These are phyloP conservation scores for Clonostachys sp. DNA, from an alignment of 2,329 filamentous ascomycete genomes.

Conservation along the genomic window DNA sequence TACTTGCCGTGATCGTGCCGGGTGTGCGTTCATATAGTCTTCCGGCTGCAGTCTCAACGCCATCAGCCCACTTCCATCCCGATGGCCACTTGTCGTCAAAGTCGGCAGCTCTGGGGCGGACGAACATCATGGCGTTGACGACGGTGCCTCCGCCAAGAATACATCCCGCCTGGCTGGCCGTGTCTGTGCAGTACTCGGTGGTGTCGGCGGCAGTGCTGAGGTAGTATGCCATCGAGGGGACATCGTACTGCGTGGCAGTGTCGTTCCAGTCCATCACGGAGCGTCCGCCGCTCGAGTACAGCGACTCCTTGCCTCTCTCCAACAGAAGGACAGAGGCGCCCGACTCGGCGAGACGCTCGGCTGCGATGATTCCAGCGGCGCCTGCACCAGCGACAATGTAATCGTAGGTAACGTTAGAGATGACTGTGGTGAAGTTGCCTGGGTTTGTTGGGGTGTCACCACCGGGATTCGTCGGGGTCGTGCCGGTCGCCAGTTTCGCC, in stretches of 20 bases:
- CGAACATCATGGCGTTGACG: constrained; percentile 66
- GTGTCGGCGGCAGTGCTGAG: no score
- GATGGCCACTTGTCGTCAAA: constrained; percentile 60
- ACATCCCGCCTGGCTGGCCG: constrained; percentile 42
- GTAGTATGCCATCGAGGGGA: constrained; percentile 62
- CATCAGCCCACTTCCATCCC: constrained; percentile 57
- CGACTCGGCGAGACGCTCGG: constrained; percentile 48
- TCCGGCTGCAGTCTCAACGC: constrained; percentile 49
- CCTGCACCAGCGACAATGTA: constrained; percentile 16
- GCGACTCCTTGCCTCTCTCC: constrained; percentile 53
- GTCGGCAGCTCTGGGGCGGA: constrained; percentile 60
- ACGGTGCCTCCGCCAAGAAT: constrained; percentile 61
- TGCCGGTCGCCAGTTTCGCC: no score
- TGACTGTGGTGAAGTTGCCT: no score
- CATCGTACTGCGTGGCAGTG: constrained; percentile 63
- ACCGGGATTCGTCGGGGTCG: no score
- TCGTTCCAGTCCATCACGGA: constrained; percentile 57
- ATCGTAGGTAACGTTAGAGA: constrained; percentile 7
- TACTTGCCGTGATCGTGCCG: constrained; percentile 55
- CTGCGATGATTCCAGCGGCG: constrained; percentile 14
- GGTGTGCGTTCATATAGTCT: constrained; percentile 53
- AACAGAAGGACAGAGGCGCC: constrained; percentile 62
- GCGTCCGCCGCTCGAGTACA: constrained; percentile 57
- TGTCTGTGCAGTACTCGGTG: constrained; percentile 11
- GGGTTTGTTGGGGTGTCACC: no score